phyloP scores from a whole-genome alignment of 116 monocot genomes.

The Iris pallida region DNA sequence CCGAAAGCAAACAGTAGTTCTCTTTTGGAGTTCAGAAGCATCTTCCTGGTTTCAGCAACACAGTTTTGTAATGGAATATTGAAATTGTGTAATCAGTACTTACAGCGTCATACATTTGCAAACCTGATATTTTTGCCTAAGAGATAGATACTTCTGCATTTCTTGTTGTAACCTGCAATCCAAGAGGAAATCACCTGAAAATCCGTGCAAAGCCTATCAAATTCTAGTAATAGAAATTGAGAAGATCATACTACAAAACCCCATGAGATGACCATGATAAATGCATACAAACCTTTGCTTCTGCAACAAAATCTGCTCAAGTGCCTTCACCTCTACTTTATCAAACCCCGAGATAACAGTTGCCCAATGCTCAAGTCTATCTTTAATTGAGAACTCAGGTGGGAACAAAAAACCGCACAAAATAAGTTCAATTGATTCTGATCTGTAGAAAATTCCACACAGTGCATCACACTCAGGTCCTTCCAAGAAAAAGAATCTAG shows the following conservation, averaged over 20 bases:
- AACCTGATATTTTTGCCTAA: conserved; percentile 81
- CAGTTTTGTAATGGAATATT: conserved; percentile 2
- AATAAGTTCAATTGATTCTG: conserved; percentile 73
- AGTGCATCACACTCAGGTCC: too few relatives aligned
- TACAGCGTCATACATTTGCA: conserved; percentile 7
- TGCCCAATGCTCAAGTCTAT: conserved; percentile 76
- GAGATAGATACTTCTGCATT: conserved; percentile 81
- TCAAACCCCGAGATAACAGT: conserved; percentile 61
- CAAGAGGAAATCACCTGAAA: conserved; percentile 57
- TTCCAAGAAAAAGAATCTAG: too few relatives aligned
- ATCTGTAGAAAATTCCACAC: conserved; percentile 37
- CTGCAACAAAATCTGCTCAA: conserved; percentile 86
- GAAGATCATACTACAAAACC: neutral
- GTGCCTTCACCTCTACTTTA: conserved; percentile 87
- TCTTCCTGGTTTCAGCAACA: conserved; percentile 59
- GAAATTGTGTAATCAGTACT: conserved; percentile 9
- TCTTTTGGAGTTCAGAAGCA: conserved; percentile 67
- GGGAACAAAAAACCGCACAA: conserved; percentile 77
- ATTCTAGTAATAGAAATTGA: conserved; percentile 19
- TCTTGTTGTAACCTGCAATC: conserved; percentile 95
- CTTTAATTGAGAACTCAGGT: conserved; percentile 57
- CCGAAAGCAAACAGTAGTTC: conserved; percentile 52
- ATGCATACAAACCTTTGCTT: conserved; percentile 73
- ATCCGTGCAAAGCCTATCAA: conserved; percentile 34
- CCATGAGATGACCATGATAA: neutral